Conservation (phyloP, 2,329 filamentous ascomycete species). For the Phyllosticta citribraziliensis region DNA sequence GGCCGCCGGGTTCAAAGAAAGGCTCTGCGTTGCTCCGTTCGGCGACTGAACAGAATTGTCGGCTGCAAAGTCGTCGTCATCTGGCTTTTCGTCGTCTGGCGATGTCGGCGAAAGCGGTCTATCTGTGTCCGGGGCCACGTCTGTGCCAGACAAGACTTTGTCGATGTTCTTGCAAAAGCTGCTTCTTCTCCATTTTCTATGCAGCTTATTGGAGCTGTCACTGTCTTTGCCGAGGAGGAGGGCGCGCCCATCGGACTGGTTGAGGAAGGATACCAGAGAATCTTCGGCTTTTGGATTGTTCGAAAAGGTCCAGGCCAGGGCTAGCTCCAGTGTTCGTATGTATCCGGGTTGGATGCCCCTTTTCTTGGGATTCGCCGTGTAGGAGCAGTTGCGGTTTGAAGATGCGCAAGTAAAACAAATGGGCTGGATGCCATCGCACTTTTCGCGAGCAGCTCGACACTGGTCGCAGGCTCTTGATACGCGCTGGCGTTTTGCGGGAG, state of each 20-base stretch:
- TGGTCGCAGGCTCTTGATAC: conserved; percentile 62
- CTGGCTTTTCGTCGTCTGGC: conserved; percentile 7
- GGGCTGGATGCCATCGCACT: conserved; percentile 61
- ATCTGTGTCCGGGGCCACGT: conserved; percentile 11
- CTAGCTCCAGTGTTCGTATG: conserved; percentile 61
- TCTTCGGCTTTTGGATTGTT: conserved; percentile 51
- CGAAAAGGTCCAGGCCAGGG: conserved; percentile 57
- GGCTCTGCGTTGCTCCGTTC: not conserved
- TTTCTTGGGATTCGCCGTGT: conserved; percentile 64
- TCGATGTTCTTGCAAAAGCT: conserved; percentile 54
- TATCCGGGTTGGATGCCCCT: conserved; percentile 73
- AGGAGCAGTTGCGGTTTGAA: conserved; percentile 57
- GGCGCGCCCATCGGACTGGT: conserved; percentile 36
- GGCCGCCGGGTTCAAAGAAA: not conserved
- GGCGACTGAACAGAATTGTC: not conserved
- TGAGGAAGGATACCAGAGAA: conserved; percentile 46
- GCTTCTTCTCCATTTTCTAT: conserved; percentile 54
- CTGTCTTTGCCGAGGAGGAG: conserved; percentile 44
- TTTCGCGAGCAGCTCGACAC: conserved; percentile 58
- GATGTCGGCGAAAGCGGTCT: conserved; percentile 14
- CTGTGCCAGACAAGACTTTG: conserved; percentile 44
- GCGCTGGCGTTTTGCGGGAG: conserved; percentile 44
- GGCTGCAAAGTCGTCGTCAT: conserved; percentile 1
- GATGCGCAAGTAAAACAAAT: conserved; percentile 56
- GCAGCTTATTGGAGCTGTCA: conserved; percentile 46